A percentile compares a stretch with the other conserved stretches of the same genome.
These are phyloP conservation scores for Phoenix roebelenii DNA, from an alignment of 176 grass and related monocot species.

Conservation along the genomic window DNA sequence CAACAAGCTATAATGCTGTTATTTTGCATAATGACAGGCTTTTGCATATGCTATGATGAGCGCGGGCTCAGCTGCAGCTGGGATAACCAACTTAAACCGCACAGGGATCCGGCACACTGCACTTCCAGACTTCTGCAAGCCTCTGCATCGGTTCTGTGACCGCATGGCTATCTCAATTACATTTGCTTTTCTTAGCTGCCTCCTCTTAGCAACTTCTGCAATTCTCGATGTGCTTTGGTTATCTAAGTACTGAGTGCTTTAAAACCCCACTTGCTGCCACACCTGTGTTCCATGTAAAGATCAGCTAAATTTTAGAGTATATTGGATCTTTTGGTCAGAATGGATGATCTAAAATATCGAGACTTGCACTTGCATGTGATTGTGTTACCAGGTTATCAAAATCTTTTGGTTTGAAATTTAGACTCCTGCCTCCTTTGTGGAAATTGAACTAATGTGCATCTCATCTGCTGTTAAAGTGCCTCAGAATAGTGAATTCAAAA, in stretches of 20 bases:
- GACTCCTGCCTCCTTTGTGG: too few relatives aligned
- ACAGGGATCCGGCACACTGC: slow-evolving; percentile 52
- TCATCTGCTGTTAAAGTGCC: too few relatives aligned
- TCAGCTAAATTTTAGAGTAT: too few relatives aligned
- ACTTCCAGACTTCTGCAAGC: slow-evolving; percentile 68
- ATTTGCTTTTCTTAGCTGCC: slow-evolving; percentile 48
- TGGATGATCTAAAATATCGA: too few relatives aligned
- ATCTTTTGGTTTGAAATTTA: too few relatives aligned
- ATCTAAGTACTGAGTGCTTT: slow-evolving; percentile 17
- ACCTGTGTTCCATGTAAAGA: too few relatives aligned
- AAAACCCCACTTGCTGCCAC: not conserved
- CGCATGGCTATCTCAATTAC: slow-evolving; percentile 47
- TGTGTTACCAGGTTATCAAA: too few relatives aligned
- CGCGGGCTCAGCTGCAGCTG: slow-evolving; percentile 51
- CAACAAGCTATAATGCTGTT: not conserved
- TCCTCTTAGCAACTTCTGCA: slow-evolving; percentile 32
- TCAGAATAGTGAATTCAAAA: too few relatives aligned
- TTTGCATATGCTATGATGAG: slow-evolving; percentile 81
- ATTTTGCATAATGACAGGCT: slow-evolving; percentile 27
- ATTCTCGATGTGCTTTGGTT: slow-evolving; percentile 49
- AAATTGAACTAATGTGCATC: too few relatives aligned
- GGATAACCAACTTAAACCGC: slow-evolving; percentile 61
- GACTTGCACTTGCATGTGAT: too few relatives aligned
- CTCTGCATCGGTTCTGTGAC: slow-evolving; percentile 63
- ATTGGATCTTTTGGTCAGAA: too few relatives aligned